phyloP scores from a whole-genome alignment of 768 basidiomycete genomes.

The Tricholoma flavovirens region DNA sequence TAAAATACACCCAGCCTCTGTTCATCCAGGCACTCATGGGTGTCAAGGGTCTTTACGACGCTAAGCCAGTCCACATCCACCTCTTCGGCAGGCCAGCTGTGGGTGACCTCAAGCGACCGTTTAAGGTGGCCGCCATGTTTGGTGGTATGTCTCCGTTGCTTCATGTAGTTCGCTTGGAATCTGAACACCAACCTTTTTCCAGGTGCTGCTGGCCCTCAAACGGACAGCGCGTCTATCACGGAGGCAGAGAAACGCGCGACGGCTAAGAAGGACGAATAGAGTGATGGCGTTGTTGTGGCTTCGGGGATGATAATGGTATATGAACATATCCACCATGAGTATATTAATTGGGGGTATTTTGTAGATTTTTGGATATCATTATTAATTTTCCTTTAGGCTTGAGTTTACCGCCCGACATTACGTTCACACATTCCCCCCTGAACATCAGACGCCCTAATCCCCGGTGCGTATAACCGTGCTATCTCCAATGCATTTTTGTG shows the following conservation, averaged over 20 bases:
- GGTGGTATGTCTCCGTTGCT: conserved; percentile 42
- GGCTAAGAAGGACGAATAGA: conserved; percentile 72
- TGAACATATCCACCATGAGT: neutral
- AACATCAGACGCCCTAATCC: too few relatives aligned
- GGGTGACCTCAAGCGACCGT: conserved; percentile 87
- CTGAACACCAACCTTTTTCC: neutral
- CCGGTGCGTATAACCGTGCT: too few relatives aligned
- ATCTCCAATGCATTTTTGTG: too few relatives aligned
- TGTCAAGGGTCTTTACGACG: conserved; percentile 85
- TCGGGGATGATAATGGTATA: neutral
- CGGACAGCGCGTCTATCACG: conserved; percentile 80
- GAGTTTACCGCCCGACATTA: too few relatives aligned
- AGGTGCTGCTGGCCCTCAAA: conserved; percentile 62
- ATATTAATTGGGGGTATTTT: neutral
- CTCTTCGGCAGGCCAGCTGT: conserved; percentile 72
- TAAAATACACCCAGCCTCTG: conserved; percentile 94
- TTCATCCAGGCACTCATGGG: conserved; percentile 96
- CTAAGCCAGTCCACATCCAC: conserved; percentile 79
- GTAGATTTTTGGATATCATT: neutral
- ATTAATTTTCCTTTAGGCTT: neutral
- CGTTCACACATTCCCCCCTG: too few relatives aligned
- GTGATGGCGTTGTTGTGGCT: neutral
- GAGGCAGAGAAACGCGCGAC: conserved; percentile 84
- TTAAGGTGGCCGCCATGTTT: conserved; percentile 71
- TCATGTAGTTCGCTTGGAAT: conserved; percentile 1